Conservation (phyloP, 2,329 filamentous ascomycete species). For the Fusarium oxysporum region DNA sequence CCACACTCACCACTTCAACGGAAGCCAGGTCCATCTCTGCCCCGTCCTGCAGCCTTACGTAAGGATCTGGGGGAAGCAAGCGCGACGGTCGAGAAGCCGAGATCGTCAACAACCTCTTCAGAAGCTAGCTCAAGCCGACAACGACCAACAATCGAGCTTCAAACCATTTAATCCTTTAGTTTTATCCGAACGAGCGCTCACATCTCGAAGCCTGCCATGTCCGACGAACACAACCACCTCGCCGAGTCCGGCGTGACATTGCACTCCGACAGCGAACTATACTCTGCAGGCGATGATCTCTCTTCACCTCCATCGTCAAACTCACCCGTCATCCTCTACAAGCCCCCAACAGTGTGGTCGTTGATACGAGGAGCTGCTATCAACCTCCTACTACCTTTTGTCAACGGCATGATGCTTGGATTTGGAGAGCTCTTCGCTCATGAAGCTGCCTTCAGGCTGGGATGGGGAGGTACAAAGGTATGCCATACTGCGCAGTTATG, state of each 20-base stretch:
- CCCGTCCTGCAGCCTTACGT: slow-evolving; percentile 43
- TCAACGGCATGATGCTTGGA: slow-evolving; percentile 98
- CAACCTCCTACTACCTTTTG: slow-evolving; percentile 93
- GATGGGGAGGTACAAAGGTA: slow-evolving; percentile 95
- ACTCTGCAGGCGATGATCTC: slow-evolving; percentile 70
- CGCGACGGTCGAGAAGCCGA: slow-evolving; percentile 18
- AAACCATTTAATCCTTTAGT: background rate
- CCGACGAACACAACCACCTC: slow-evolving; percentile 67
- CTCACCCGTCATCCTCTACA: slow-evolving; percentile 85
- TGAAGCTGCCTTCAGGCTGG: slow-evolving; percentile 90
- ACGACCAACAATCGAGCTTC: background rate
- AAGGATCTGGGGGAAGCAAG: slow-evolving; percentile 39
- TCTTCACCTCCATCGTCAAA: slow-evolving; percentile 71
- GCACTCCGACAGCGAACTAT: slow-evolving; percentile 85
- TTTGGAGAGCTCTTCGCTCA: slow-evolving; percentile 98
- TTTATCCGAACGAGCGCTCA: no score
- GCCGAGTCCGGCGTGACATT: slow-evolving; percentile 81
- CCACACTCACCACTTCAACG: slow-evolving; percentile 37
- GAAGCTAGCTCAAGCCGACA: slow-evolving; percentile 1
- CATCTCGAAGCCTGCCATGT: slow-evolving; percentile 55
- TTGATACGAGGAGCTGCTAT: slow-evolving; percentile 90
- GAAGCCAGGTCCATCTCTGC: slow-evolving; percentile 1
- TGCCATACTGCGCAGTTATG: background rate
- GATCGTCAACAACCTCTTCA: slow-evolving; percentile 42
- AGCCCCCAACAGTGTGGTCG: slow-evolving; percentile 87